Base-by-base conservation (phyloP, 2,329 filamentous ascomycete genomes). In the Fusarium mundagurra region DNA sequence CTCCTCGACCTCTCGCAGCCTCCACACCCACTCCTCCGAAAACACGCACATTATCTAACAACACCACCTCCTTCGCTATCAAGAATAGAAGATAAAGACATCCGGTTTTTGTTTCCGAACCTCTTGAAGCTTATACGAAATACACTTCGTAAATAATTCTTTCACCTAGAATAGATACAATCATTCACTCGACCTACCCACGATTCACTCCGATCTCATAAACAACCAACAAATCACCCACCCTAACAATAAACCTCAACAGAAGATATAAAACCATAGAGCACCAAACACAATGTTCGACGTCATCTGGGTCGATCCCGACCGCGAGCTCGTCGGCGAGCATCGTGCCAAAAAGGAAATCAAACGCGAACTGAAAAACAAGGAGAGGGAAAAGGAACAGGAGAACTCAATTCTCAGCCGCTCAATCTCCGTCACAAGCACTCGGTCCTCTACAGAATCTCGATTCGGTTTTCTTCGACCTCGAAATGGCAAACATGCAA, bases 291-390 rank as follows among this genome's bases (percentile, higher is more conserved):
- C 64, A 50, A 91, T 91, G 89, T 90, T 89, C 77, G 88, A 90
- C 77, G 86, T 90, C 38, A 81, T 88, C 53, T 91, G 89, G 89
- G 88, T 87, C 8, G 88, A 90, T 64, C 87, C 86, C 29, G 83
- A 87, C 57, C 82, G 84, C 65, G 87, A 90, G 80, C 83, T 85
- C 14, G 84, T 90, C 22, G 87, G 88, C 6, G 86, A 90, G 77
- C 84, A 86, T 62, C 85, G 85, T 22, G 83, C 85, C 4, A 85
- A 84, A 54, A 90, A 89, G 74, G 85, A 86, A 69, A 80, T 72
- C 60, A 77, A 76, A 48, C 83, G 77, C 34, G 79, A 80, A 33
- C 78, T 81, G 62, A 78, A 80, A 22, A 79, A 69, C 70, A 70
- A 79, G 65, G 55, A 75, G 51, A 65, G 69, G 39, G 68, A 73